Conservation (phyloP, 2,329 filamentous ascomycete species). For the Cadophora luteo-olivacea region DNA sequence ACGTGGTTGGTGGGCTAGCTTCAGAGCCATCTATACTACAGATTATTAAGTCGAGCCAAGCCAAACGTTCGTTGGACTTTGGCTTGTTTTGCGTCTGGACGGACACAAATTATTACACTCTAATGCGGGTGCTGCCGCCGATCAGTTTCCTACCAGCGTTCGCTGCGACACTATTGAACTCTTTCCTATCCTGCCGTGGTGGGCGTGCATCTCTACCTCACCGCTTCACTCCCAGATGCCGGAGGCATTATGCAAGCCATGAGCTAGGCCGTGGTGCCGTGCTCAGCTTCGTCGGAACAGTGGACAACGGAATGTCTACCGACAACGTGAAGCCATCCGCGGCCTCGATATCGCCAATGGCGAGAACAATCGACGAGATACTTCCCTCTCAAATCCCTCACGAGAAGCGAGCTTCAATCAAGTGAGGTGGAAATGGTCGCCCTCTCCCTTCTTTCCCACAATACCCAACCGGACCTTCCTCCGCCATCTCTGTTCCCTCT, state of each 20-base stretch:
- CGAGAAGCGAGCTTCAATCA: constrained; percentile 43
- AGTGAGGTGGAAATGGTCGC: constrained; percentile 66
- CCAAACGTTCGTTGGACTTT: not conserved
- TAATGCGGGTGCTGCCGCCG: constrained; percentile 3
- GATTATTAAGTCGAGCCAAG: not conserved
- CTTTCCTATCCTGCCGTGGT: not conserved
- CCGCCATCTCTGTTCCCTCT: constrained; percentile 51
- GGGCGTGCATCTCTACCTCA: not conserved
- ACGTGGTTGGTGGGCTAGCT: not conserved
- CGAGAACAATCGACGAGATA: not conserved
- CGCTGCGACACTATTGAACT: constrained; percentile 6
- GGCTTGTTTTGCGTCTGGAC: not conserved
- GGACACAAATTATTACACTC: not conserved
- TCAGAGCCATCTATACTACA: not conserved
- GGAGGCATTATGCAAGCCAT: not conserved
- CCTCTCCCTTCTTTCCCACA: constrained; percentile 64
- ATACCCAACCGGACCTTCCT: constrained; percentile 56
- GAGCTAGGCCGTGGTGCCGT: not conserved
- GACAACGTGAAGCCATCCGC: not conserved
- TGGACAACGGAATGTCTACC: not conserved
- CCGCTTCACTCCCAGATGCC: not conserved
- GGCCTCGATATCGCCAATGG: not conserved
- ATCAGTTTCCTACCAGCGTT: constrained; percentile 1
- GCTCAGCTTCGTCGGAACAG: not conserved
- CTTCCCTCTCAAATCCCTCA: not conserved